Evolutionary conservation across 1,139 yeast species (phyloP).

Genomic region (Candida sojae): DNA sequence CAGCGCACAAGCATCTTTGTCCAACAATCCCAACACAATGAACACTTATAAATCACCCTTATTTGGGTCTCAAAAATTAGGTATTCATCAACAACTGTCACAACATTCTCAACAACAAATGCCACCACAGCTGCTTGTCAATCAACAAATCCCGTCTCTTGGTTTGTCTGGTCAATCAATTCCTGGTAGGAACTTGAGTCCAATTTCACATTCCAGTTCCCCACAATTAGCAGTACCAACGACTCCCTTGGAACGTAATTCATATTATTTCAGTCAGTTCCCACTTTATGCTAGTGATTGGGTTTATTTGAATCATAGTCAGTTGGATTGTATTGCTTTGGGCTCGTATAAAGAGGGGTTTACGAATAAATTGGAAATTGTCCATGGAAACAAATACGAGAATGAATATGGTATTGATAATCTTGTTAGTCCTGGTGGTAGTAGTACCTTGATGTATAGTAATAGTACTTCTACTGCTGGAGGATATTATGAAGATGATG

Average conservation of each 20-base stretch:
- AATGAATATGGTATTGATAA: slow-evolving; percentile 17
- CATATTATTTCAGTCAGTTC: slow-evolving; percentile 58
- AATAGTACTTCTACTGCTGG: slow-evolving; percentile 3
- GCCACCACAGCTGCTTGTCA: not conserved
- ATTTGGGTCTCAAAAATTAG: not conserved
- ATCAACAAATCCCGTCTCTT: slow-evolving; percentile 2
- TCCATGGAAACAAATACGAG: slow-evolving; percentile 42
- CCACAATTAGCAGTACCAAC: slow-evolving; percentile 7
- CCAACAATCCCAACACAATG: not conserved
- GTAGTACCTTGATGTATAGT: slow-evolving; percentile 4
- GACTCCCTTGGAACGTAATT: slow-evolving; percentile 32
- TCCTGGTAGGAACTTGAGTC: slow-evolving; percentile 6
- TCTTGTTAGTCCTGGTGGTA: slow-evolving; percentile 7
- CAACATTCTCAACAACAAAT: not conserved
- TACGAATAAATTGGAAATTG: slow-evolving; percentile 53
- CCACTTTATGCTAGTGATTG: slow-evolving; percentile 75
- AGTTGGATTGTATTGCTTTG: slow-evolving; percentile 58
- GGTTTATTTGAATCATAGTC: slow-evolving; percentile 42
- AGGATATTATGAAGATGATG: slow-evolving; percentile 15
- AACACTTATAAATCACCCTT: not conserved
- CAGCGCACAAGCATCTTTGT: slow-evolving; percentile 6
- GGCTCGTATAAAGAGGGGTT: slow-evolving; percentile 74
- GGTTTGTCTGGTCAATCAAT: not conserved
- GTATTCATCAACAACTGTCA: not conserved
- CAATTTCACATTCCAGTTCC: slow-evolving; percentile 4